Evolutionary conservation across 352 stramenopile genomes (phyloP), one percentile per base, ranked within the genome.

Genomic region (Elongisporangium undulatum): DNA sequence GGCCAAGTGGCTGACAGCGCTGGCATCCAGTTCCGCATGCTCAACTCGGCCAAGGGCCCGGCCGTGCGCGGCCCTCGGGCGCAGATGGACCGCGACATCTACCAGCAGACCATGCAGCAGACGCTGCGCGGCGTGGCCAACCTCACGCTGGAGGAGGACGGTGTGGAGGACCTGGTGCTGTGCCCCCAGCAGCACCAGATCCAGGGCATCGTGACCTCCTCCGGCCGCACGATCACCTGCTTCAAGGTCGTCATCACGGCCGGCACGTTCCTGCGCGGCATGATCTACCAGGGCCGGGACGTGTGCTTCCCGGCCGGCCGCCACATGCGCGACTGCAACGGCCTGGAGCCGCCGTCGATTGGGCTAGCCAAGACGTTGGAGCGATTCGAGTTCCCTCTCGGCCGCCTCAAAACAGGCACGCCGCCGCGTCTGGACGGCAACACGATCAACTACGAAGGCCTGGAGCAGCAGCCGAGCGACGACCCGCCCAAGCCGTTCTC

Each of bases 31-130:
- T 99, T 98, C 74, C 78, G 84, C 9, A 95, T 99, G 78, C 82
- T 99, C 51, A 99, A 99, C 78, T 84, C 88, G 55, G 77, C 94
- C 24, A 99, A 97, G 55, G 90, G 91, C 2, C 87, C 90, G 0
- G 91, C 90, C 1, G 89, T 96, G 60, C 79, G 90, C 24, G 92
- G 90, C 0, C 90, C 96, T 5, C 76, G 97, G 55, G 96, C 90
- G 34, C 97, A 99, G 68, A 98, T 98, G 82, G 97, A 99, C 78
- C 81, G 97, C 55, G 96, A 99, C 68, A 80, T 98, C 26, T 99
- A 99, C 85, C 97, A 98, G 62, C 64, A 77, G 22, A 82, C 78
- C 34, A 98, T 99, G 96, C 95, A 98, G 66, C 69, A 81, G 34
- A 75, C 79, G 17, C 71, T 98, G 6, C 59, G 76, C 4, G 58